Percentiles rank a stretch among this genome's conserved stretches.
Conservation (phyloP, 495 filamentous ascomycete genomes). For the Xylaria telfairii region DNA sequence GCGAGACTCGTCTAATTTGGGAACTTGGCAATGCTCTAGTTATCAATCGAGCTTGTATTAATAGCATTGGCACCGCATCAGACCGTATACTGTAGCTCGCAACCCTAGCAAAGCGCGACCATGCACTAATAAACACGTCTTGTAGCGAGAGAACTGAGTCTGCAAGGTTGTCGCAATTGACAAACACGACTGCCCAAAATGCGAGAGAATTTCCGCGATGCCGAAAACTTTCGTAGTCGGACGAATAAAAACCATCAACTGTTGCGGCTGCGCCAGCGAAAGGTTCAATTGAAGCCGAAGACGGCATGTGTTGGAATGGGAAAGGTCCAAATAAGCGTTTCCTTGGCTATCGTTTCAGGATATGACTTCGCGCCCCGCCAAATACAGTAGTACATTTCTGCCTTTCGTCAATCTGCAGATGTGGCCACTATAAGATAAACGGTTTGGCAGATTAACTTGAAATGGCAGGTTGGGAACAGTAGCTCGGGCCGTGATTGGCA, state of each 20-base stretch:
- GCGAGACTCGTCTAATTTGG: too few relatives aligned
- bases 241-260: not conserved
- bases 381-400: too few relatives aligned
- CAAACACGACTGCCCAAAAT: not conserved
- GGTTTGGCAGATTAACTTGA: not conserved
- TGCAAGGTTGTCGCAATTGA: not conserved
- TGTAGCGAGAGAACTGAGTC: not conserved
- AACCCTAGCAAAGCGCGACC: not conserved
- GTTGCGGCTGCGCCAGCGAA: not conserved
- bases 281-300: not conserved
- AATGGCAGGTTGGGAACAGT: not conserved
- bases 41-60: not conserved
- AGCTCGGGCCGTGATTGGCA: not conserved
- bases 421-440: too few relatives aligned
- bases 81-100: not conserved
- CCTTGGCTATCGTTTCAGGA: not conserved
- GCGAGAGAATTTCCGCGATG: not conserved
- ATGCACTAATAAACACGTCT: too few relatives aligned
- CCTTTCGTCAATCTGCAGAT: not conserved
- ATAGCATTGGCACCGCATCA: not conserved
- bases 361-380: not conserved
- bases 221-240: not conserved
- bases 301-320: not conserved
- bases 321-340: not conserved
- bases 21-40: not conserved